Percentiles rank a stretch among this genome's conserved stretches.
Evolutionary conservation across 164 flowering plant genomes (phyloP).

Genomic region (Tinospora cordifolia): DNA sequence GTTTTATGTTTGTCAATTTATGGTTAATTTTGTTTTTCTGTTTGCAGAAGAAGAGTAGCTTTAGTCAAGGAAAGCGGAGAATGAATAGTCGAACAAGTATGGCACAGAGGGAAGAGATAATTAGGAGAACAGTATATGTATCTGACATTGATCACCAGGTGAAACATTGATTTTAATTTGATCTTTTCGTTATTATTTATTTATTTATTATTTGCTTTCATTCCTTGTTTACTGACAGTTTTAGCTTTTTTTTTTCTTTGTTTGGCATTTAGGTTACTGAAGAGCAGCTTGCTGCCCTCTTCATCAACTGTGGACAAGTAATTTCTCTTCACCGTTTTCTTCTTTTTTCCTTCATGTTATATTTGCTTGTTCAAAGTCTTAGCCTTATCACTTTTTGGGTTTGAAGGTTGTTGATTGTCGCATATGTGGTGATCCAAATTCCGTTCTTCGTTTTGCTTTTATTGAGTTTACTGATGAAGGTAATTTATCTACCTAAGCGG

Average conservation of each 20-base stretch:
- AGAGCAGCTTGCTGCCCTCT: conserved; percentile 71
- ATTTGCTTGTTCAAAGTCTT: background rate
- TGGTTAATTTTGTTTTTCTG: background rate
- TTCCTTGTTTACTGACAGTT: background rate
- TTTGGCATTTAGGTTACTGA: conserved; percentile 35
- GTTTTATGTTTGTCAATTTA: conserved; percentile 1
- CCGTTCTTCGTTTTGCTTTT: conserved; percentile 75
- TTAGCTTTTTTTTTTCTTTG: background rate
- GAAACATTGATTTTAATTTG: background rate
- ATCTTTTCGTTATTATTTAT: background rate
- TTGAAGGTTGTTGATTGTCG: conserved; percentile 75
- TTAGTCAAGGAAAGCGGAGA: conserved; percentile 52
- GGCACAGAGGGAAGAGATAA: conserved; percentile 82
- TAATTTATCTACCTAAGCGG: conserved; percentile 13
- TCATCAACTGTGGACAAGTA: conserved; percentile 66
- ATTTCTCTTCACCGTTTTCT: background rate
- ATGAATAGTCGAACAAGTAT: conserved; percentile 64
- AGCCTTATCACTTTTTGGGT: conserved; percentile 1
- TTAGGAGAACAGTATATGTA: conserved; percentile 83
- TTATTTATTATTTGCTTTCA: background rate
- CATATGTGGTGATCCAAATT: conserved; percentile 71
- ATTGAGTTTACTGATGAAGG: conserved; percentile 79
- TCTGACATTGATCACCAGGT: conserved; percentile 97
- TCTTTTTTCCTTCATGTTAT: background rate
- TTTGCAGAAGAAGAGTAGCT: conserved; percentile 49